Base-by-base conservation (phyloP, 1,139 yeast genomes). In the Yarrowia galli region DNA sequence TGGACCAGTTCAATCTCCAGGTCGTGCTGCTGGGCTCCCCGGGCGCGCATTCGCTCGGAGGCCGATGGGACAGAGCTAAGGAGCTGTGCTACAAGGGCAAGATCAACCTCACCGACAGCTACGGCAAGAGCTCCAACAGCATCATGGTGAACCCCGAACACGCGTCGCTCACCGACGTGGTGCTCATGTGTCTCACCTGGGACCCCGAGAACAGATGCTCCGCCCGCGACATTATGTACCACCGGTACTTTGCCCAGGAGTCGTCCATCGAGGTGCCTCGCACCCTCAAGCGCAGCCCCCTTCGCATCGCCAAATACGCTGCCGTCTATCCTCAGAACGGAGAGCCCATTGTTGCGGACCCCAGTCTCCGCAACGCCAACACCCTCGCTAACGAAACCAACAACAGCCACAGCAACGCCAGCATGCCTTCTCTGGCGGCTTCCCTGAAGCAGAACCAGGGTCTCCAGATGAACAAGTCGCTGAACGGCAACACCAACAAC, bases 1-100 rank as follows among this genome's bases (percentile, higher is more conserved):
- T 88, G 61, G 97, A 92, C 74, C 97, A 92, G 78, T 82, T 89
- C 16, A 84, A 87, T 83, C 84, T 83, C 73, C 87, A 91, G 9
- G 77, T 91, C 66, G 83, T 84, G 69, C 81, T 86, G 9, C 80
- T 93, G 64, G 98, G 99, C 5, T 18, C 70, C 70, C 18, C 80
- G 80, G 13, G 35, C 48, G 67, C n/a, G 28, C 38, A 48, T 25
- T 58, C 64, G 2, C 38, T 58, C 12, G 64, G 64, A 12, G 64
- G 64, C 1, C 22, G 16, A 12, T 58, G 64, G 64, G 5, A 18
- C 7, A 12, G 36, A 15, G 25, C 38, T 7, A 9, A 15, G 5
- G 64, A 58, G 42, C 25, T 58, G 42, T 56, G 64, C 22, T 4
- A 32, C 40, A 58, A 58, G 51, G 42, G 28, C 40, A 58, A 58